These are phyloP conservation scores for Penicillium sp. DNA, from an alignment of 2,329 filamentous ascomycete genomes.

Conservation along the genomic window DNA sequence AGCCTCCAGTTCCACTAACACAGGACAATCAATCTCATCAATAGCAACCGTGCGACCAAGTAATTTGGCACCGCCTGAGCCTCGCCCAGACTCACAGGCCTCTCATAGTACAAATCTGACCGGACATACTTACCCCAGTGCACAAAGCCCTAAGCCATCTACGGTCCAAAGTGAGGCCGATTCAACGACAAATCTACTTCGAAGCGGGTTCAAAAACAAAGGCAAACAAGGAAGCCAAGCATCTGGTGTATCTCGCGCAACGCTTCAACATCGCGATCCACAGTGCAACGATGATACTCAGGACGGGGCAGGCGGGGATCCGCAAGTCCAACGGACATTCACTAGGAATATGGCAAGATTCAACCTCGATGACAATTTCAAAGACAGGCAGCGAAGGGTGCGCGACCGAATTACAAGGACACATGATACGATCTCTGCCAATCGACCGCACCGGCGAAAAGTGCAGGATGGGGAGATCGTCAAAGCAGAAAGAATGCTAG, in stretches of 20 bases:
- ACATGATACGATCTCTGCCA: conserved; percentile 34
- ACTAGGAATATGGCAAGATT: conserved; percentile 42
- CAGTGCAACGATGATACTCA: conserved; percentile 28
- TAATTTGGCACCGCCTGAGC: conserved; percentile 1
- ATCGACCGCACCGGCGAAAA: conserved; percentile 36
- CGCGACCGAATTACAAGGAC: conserved; percentile 38
- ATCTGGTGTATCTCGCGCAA: conserved; percentile 17
- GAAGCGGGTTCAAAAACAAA: conserved; percentile 23
- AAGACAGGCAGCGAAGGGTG: conserved; percentile 41
- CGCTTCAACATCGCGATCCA: conserved; percentile 35
- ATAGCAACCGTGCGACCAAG: conserved; percentile 16
- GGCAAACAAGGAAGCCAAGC: conserved; percentile 16
- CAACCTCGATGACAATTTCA: conserved; percentile 44
- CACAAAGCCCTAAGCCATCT: conserved; percentile 20
- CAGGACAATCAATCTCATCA: conserved; percentile 14
- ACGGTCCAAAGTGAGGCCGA: conserved; percentile 30
- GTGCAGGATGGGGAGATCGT: conserved; percentile 58
- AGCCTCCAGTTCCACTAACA: conserved; percentile 16
- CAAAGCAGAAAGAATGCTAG: conserved; percentile 66
- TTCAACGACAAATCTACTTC: conserved; percentile 36
- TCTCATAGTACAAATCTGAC: conserved; percentile 19
- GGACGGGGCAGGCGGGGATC: conserved; percentile 13
- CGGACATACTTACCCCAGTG: conserved; percentile 19
- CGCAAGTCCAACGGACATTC: conserved; percentile 18
- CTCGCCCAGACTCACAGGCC: conserved; percentile 6